Evolutionary conservation across 768 basidiomycete species (phyloP).

Genomic region (Russula virescens): DNA sequence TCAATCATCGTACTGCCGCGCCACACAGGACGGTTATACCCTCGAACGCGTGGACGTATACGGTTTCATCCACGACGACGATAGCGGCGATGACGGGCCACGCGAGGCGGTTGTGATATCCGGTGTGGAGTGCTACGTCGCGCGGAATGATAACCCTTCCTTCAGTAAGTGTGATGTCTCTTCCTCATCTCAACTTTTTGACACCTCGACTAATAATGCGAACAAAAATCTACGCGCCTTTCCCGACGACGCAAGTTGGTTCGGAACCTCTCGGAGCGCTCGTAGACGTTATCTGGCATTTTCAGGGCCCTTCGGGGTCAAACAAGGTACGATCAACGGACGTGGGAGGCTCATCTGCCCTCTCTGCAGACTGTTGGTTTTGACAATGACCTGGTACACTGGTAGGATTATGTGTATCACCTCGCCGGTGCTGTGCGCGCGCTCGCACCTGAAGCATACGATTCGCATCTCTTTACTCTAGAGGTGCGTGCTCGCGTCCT

Average conservation of each 20-base stretch:
- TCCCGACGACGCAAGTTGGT: constrained; percentile 58
- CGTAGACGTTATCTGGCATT: constrained; percentile 62
- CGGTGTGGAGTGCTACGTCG: constrained; percentile 80
- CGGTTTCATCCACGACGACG: constrained; percentile 35
- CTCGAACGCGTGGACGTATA: constrained; percentile 73
- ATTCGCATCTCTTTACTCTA: constrained; percentile 70
- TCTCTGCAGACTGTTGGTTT: neutral
- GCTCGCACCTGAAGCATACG: constrained; percentile 67
- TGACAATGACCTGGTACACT: neutral
- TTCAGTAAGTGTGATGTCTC: constrained; percentile 55
- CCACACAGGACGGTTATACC: constrained; percentile 79
- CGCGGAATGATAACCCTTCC: constrained; percentile 78
- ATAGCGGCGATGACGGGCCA: constrained; percentile 30
- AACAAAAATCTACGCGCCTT: too few species aligned
- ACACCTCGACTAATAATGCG: neutral
- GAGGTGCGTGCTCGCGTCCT: constrained; percentile 47
- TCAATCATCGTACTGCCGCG: neutral
- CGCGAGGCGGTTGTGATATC: constrained; percentile 51
- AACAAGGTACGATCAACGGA: constrained; percentile 59
- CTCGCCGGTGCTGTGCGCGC: constrained; percentile 68
- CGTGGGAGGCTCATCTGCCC: neutral
- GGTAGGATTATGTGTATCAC: constrained; percentile 80
- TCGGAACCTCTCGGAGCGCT: constrained; percentile 70
- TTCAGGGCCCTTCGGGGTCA: constrained; percentile 79
- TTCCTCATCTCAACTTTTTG: neutral